phyloP scores from a whole-genome alignment of 345 rosid species.

The Microcos paniculata region DNA sequence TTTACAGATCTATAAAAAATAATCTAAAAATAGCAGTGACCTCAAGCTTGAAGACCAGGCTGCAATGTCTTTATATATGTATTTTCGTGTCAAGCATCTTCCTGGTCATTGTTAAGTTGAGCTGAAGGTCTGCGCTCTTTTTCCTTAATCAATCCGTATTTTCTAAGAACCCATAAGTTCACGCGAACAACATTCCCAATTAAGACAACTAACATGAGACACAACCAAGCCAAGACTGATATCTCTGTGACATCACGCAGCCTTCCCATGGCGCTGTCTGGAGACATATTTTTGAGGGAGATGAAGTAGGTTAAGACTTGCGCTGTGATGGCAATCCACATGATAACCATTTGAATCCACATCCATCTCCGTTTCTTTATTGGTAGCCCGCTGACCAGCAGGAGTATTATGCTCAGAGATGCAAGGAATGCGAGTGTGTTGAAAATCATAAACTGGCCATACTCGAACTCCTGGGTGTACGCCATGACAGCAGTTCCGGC shows the following conservation, averaged over 20 bases:
- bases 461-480: constrained; percentile 10
- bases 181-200: constrained; percentile 10
- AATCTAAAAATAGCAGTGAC: neutral
- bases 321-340: constrained; percentile 28
- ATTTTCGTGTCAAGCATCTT: neutral
- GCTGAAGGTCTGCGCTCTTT: neutral
- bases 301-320: constrained; percentile 14
- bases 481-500: constrained; percentile 35
- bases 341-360: constrained; percentile 30
- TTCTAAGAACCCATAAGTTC: constrained; percentile 13
- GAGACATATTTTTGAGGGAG: constrained; percentile 1
- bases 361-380: constrained; percentile 23
- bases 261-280: neutral
- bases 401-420: constrained; percentile 33
- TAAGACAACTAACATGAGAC: constrained; percentile 14
- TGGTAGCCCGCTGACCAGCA: constrained; percentile 30
- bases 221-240: neutral
- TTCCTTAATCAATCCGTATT: constrained; percentile 9
- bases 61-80: neutral
- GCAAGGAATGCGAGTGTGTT: constrained; percentile 30
- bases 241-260: constrained; percentile 11
- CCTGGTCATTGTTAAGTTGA: neutral
- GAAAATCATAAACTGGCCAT: constrained; percentile 29
- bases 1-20: neutral
- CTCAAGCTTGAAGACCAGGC: neutral